Base-by-base conservation (phyloP, 2,329 filamentous ascomycete species). In the Botrytis elliptica region DNA sequence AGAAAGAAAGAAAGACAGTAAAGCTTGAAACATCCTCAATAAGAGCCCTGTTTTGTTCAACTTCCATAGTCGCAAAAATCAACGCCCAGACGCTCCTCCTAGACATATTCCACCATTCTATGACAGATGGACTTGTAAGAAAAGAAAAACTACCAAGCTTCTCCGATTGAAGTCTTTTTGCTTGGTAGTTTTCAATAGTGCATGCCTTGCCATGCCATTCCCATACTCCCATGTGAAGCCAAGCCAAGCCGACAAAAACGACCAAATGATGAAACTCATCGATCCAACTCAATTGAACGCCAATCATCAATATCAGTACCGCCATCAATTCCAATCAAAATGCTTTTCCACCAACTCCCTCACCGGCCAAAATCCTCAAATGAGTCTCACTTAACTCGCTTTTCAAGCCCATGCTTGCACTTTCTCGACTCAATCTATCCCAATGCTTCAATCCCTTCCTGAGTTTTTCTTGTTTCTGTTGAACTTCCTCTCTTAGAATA, bases 361-460 rank as follows among this genome's bases (percentile, higher is more conserved):
- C 81, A 6, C 81, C 81, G 71, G 80, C 80, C 70, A 82, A 72
- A 70, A 79, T 74, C 64, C 80, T 75, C 67, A 82, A 79, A 75
- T 81, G 80, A 42, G 77, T 77, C 74, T 81, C 80, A 67, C 80
- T 81, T 55, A 81, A 74, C 38, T 82, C 80, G 33, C 76, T 81
- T 55, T 78, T 79, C 55, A 82, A 72, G 1, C 75, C 79, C 77
- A 78, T 78, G 25, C 75, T 75, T 5, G 72, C 69, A 55, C 77
- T 78, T 9, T 81, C 80, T 33, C 78, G 71, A 33, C 78, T 79
- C 52, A 82, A 74, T 55, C 76, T 79, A 75, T 81, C 79, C 79
- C 78, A 82, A 12, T 75, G 74, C 64, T 78, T 81, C n/a, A 82
- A 64, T 3, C 76, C 76, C 42, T 77, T 77, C 42, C 78, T 77